These are phyloP conservation scores for Clarireedia hainanense DNA, from an alignment of 2,329 filamentous ascomycete species.

Conservation along the genomic window DNA sequence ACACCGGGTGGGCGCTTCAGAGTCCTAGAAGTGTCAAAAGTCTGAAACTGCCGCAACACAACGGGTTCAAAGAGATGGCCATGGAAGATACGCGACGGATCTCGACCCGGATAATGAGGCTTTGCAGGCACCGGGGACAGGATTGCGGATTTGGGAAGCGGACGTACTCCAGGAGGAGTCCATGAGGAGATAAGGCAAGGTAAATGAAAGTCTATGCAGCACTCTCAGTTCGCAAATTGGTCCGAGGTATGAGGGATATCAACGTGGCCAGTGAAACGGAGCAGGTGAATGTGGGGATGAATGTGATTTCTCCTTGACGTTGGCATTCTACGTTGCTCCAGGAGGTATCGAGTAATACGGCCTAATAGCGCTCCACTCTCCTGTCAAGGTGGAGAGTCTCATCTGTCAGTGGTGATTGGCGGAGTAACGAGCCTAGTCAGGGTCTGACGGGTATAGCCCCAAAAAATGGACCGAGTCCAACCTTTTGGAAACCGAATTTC, in stretches of 20 bases:
- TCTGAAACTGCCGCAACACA: not conserved
- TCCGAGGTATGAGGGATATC: not conserved
- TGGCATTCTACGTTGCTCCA: not conserved
- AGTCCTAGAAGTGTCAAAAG: not conserved
- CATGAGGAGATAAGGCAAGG: not conserved
- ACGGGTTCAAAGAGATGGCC: not conserved
- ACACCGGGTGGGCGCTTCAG: not conserved
- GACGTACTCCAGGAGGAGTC: not conserved
- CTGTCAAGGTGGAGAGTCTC: not conserved
- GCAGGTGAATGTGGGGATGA: not conserved
- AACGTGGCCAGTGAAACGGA: not conserved
- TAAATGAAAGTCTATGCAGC: too few species aligned
- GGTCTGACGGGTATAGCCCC: not conserved
- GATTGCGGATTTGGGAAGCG: not conserved
- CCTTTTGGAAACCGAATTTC: too few species aligned
- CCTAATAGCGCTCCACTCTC: slow-evolving; percentile 1
- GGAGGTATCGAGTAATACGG: slow-evolving; percentile 1
- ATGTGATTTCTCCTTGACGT: not conserved
- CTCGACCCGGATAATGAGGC: not conserved
- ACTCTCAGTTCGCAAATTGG: not conserved
- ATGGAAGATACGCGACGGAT: not conserved
- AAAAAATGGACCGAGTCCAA: not conserved
- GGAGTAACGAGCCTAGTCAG: not conserved
- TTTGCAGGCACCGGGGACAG: not conserved
- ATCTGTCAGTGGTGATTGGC: not conserved